phyloP scores from a whole-genome alignment of 495 filamentous ascomycete genomes.

The Podospora bellae-mahoneyi region DNA sequence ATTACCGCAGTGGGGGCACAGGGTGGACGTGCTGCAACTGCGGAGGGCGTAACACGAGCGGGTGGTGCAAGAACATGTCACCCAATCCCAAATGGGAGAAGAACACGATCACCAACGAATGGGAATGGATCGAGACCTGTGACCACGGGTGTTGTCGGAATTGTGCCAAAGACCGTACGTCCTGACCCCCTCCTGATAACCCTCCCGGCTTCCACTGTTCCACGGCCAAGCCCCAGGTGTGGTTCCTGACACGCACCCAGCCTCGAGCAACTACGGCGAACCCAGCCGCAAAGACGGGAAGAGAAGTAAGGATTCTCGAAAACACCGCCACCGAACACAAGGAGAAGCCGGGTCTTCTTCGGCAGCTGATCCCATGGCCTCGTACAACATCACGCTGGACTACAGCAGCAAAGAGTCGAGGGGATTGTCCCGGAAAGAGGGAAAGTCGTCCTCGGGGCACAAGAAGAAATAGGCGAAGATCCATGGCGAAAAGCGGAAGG shows the following conservation, averaged over 20 bases:
- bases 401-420: constrained; percentile 21
- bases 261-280: constrained; percentile 8
- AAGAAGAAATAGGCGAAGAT: constrained; percentile 10
- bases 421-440: constrained; percentile 8
- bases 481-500: neutral
- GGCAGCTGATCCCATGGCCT: constrained; percentile 11
- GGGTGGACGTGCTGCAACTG: constrained; percentile 45
- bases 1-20: constrained; percentile 36
- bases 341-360: constrained; percentile 1
- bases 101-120: constrained; percentile 34
- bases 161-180: constrained; percentile 35
- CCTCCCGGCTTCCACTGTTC: neutral
- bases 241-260: constrained; percentile 7
- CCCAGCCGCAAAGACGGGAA: constrained; percentile 11
- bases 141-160: constrained; percentile 43
- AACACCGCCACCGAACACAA: constrained; percentile 10
- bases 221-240: neutral
- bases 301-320: constrained; percentile 21
- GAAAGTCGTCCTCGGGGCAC: neutral
- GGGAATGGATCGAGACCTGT: constrained; percentile 39
- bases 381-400: constrained; percentile 25
- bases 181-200: neutral
- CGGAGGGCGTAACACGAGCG: constrained; percentile 39
- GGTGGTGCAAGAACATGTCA: constrained; percentile 36
- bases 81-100: constrained; percentile 31